Evolutionary conservation across 2,329 filamentous ascomycete species (phyloP).

Genomic region (Penicillium sp.): DNA sequence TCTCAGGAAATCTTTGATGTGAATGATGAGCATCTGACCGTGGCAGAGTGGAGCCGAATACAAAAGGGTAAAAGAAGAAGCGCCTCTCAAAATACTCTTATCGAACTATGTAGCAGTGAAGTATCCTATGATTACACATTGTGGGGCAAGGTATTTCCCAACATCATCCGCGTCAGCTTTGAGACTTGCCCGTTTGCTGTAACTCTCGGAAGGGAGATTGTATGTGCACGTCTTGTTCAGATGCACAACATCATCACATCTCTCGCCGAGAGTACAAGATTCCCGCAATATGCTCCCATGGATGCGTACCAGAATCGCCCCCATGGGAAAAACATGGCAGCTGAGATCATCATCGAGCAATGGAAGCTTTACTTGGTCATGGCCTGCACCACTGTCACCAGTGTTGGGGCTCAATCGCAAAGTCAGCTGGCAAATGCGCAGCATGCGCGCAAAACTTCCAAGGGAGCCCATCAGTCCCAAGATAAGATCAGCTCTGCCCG

Average conservation of each 20-base stretch:
- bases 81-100: slow-evolving; percentile 77
- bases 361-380: slow-evolving; percentile 98
- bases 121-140: slow-evolving; percentile 90
- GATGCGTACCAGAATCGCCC: slow-evolving; percentile 39
- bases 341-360: slow-evolving; percentile 88
- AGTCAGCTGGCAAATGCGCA: slow-evolving; percentile 62
- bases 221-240: slow-evolving; percentile 87
- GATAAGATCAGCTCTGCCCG: slow-evolving; percentile 84
- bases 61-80: slow-evolving; percentile 85
- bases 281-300: slow-evolving; percentile 38
- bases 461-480: slow-evolving; percentile 59
- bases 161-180: slow-evolving; percentile 84
- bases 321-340: slow-evolving; percentile 58
- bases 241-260: slow-evolving; percentile 84
- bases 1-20: slow-evolving; percentile 86
- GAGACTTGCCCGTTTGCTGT: slow-evolving; percentile 90
- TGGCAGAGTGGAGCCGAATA: slow-evolving; percentile 87
- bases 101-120: slow-evolving; percentile 94
- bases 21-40: slow-evolving; percentile 77
- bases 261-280: slow-evolving; percentile 70
- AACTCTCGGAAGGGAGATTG: slow-evolving; percentile 82
- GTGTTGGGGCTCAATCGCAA: slow-evolving; percentile 64
- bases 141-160: slow-evolving; percentile 98
- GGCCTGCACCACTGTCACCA: slow-evolving; percentile 90
- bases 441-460: slow-evolving; percentile 79